These are phyloP conservation scores for Ilex asprella DNA, from an alignment of 257 asterid species.

Conservation along the genomic window DNA sequence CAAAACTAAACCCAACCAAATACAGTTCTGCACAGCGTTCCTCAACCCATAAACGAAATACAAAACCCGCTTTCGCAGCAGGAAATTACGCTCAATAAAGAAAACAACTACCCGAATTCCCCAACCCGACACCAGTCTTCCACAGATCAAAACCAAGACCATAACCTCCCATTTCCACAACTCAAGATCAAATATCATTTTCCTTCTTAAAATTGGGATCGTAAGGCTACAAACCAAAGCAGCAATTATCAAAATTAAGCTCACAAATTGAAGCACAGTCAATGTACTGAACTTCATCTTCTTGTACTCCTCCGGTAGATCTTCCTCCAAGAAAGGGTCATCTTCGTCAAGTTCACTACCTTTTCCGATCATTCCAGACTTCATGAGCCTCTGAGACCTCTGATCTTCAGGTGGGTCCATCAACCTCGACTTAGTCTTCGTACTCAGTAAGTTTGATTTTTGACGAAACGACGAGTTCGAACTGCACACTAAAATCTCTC, in stretches of 20 bases:
- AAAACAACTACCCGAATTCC: constrained; percentile 58
- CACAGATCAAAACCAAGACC: constrained; percentile 70
- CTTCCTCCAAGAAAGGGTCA: constrained; percentile 72
- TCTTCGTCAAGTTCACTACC: constrained; percentile 63
- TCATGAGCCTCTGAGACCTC: constrained; percentile 27
- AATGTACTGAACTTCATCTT: constrained; percentile 44
- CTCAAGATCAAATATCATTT: constrained; percentile 24
- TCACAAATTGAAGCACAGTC: constrained; percentile 46
- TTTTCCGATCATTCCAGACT: constrained; percentile 46
- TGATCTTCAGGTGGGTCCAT: constrained; percentile 47
- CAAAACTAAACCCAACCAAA: constrained; percentile 70
- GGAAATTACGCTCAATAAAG: constrained; percentile 55
- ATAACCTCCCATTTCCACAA: constrained; percentile 86
- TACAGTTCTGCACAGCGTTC: constrained; percentile 73
- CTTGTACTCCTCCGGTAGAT: constrained; percentile 68
- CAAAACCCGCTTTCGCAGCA: constrained; percentile 63
- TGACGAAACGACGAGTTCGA: constrained; percentile 43
- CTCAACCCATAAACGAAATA: constrained; percentile 83
- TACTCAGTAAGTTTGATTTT: constrained; percentile 41
- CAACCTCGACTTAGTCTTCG: constrained; percentile 53
- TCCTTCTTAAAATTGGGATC: constrained; percentile 23
- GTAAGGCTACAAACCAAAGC: constrained; percentile 47
- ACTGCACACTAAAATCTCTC: constrained; percentile 51
- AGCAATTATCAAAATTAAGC: constrained; percentile 47
- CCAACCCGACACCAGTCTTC: constrained; percentile 82